A percentile compares a stretch with the other conserved stretches of the same genome.
Evolutionary conservation across 139 green algal species (phyloP).

Genomic region (Chlamydomonas asymmetrica): DNA sequence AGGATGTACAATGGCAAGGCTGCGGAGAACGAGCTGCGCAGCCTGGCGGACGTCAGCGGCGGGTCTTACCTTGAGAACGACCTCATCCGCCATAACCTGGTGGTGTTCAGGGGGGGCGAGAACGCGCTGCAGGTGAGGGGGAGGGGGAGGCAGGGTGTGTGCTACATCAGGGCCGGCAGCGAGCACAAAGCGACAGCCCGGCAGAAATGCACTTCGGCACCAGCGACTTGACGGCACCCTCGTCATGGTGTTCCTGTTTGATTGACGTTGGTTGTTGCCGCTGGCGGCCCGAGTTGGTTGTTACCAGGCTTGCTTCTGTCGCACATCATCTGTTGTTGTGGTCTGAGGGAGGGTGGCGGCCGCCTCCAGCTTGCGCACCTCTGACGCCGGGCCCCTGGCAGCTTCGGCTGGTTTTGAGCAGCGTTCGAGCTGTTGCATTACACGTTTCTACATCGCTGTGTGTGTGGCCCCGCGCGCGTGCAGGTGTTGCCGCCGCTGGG

Average conservation of each 20-base stretch:
- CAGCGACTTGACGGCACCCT: background rate
- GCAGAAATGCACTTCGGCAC: too few species aligned
- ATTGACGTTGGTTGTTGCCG: too few species aligned
- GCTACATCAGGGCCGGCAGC: background rate
- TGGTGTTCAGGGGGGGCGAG: conserved; percentile 77
- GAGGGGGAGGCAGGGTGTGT: background rate
- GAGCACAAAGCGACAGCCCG: background rate
- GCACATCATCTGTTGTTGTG: too few species aligned
- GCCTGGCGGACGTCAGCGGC: conserved; percentile 43
- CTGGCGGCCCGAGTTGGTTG: too few species aligned
- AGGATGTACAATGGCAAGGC: conserved; percentile 71
- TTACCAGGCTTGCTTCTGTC: too few species aligned
- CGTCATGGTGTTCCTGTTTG: background rate
- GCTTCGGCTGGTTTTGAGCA: too few species aligned
- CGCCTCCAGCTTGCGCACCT: too few species aligned
- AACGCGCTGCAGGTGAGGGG: conserved; percentile 63
- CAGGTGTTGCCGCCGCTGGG: conserved; percentile 70
- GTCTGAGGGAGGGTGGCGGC: too few species aligned
- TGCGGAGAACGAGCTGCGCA: conserved; percentile 71
- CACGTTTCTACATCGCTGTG: too few species aligned
- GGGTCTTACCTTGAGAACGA: conserved; percentile 59
- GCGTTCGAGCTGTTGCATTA: too few species aligned
- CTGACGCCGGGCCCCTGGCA: too few species aligned
- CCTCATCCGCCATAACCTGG: conserved; percentile 80
- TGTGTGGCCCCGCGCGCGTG: too few species aligned